Evolutionary conservation across 2,329 filamentous ascomycete genomes (phyloP).

Genomic region (Colletotrichum chlorophyti): DNA sequence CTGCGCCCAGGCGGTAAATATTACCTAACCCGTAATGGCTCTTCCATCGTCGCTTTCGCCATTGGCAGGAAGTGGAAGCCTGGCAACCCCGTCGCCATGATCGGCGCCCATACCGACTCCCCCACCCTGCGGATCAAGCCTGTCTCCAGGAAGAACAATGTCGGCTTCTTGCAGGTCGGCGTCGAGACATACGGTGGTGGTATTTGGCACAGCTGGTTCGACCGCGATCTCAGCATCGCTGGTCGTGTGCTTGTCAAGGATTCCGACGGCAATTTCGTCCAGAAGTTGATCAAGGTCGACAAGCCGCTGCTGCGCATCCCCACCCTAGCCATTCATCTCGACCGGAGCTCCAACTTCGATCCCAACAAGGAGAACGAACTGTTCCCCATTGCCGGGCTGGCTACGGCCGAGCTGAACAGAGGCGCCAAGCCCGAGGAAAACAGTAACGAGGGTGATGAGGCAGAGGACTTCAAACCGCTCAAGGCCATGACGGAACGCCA

Average conservation of each 20-base stretch:
- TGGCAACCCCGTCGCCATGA: conserved; percentile 89
- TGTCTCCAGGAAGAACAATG: conserved; percentile 84
- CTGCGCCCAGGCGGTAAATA: conserved; percentile 91
- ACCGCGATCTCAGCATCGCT: conserved; percentile 89
- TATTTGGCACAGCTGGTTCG: conserved; percentile 98
- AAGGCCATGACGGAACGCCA: conserved; percentile 82
- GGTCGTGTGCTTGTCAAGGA: conserved; percentile 85
- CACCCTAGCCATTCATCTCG: conserved; percentile 91
- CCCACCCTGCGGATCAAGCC: conserved; percentile 93
- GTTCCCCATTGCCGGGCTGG: conserved; percentile 90
- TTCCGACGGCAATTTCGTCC: conserved; percentile 75
- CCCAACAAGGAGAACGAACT: conserved; percentile 98
- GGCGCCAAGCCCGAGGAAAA: conserved; percentile 50
- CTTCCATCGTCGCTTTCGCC: conserved; percentile 90
- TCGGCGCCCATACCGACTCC: conserved; percentile 96
- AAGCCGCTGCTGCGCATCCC: conserved; percentile 91
- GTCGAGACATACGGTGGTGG: conserved; percentile 97
- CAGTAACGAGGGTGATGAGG: conserved; percentile 47
- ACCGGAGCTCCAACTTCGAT: conserved; percentile 83
- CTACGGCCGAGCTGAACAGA: conserved; percentile 86
- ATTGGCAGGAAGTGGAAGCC: conserved; percentile 91
- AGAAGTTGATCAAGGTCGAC: conserved; percentile 89
- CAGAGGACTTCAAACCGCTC: conserved; percentile 74
- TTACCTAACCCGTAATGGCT: conserved; percentile 92
- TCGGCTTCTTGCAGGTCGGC: conserved; percentile 91